Evolutionary conservation across 768 basidiomycete species (phyloP), one percentile per base, ranked within the genome.

Genomic region (Kondoa malvinella): DNA sequence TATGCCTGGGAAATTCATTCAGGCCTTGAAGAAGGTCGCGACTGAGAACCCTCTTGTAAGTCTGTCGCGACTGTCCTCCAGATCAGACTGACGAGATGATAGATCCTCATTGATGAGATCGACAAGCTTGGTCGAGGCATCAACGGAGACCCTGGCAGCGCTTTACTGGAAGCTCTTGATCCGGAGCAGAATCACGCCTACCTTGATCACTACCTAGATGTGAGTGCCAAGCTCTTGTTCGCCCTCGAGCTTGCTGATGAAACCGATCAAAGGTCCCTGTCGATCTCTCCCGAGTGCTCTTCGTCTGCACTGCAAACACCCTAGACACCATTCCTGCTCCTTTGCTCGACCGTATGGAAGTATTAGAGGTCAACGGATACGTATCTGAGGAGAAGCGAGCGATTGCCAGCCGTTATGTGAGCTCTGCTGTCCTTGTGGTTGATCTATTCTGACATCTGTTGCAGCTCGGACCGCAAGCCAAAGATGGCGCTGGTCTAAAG

Each of bases 231-330:
- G 50, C 69, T 21, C 56, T 57, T 34, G n/a, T 31, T 26, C 30
- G 29, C 4, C n/a, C 14, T 25, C 27, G 62, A 65, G 67, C 33
- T 64, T 57, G 15, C 4, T 50, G 15, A 63, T 40, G 30, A 8
- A 40, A 66, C 34, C 4, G 64, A 40, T n/a, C 33, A 21, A 25
- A 96, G 74, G 89, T 96, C 88, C 34, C 81, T 15, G 88, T 97
- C 64, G 94, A 99, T 75, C 83, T 99, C 25, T 96, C 92, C 0
- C 85, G 89, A 56, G 91, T 97, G 31, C 83, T 99, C 1, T 99
- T 99, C 77, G 92, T 99, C 66, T 99, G 95, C 80, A 99, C 94
- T 2, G 88, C 92, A 58, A 95, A 95, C 76, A 83, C 86, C 0
- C 83, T 92, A 17, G 91, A 92, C 61, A 91, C 89, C 0, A 94